These are phyloP conservation scores for Stropharia rugosoannulata DNA, from an alignment of 768 basidiomycete genomes.

Conservation along the genomic window DNA sequence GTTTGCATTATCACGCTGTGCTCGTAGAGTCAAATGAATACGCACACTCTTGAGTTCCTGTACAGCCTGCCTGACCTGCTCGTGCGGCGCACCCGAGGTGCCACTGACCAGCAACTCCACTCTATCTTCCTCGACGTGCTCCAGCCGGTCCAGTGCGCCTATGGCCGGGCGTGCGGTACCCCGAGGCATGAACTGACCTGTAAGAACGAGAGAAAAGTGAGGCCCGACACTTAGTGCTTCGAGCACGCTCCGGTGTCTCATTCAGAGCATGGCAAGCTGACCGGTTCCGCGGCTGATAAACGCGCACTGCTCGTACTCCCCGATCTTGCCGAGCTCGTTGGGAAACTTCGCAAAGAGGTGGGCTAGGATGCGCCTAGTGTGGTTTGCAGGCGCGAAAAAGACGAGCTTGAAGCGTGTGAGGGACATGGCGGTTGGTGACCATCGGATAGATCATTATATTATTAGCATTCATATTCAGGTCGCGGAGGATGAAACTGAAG, in stretches of 20 bases:
- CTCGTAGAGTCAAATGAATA: slow-evolving; percentile 3
- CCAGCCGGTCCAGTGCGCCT: slow-evolving; percentile 32
- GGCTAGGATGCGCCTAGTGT: slow-evolving; percentile 39
- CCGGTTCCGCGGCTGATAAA: slow-evolving; percentile 40
- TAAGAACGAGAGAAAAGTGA: neutral
- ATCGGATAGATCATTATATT: neutral
- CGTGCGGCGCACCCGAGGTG: slow-evolving; percentile 23
- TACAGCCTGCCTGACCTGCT: slow-evolving; percentile 38
- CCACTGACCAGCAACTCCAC: slow-evolving; percentile 52
- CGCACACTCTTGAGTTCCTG: slow-evolving; percentile 45
- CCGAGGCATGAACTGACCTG: slow-evolving; percentile 47
- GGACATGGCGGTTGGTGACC: slow-evolving; percentile 13
- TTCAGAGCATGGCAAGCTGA: slow-evolving; percentile 22
- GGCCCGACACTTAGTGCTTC: neutral
- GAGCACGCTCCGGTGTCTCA: neutral
- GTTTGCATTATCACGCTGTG: neutral
- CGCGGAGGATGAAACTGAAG: neutral
- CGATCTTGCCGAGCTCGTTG: slow-evolving; percentile 44
- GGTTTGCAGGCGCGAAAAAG: slow-evolving; percentile 46
- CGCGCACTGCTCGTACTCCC: slow-evolving; percentile 36
- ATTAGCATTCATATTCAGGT: neutral
- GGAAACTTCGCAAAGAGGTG: slow-evolving; percentile 38
- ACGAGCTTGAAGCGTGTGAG: slow-evolving; percentile 48
- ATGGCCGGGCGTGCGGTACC: slow-evolving; percentile 43
- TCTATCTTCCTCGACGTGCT: slow-evolving; percentile 51